Evolutionary conservation across 2,329 filamentous ascomycete species (phyloP).

Genomic region (Coniochaeta sp.): DNA sequence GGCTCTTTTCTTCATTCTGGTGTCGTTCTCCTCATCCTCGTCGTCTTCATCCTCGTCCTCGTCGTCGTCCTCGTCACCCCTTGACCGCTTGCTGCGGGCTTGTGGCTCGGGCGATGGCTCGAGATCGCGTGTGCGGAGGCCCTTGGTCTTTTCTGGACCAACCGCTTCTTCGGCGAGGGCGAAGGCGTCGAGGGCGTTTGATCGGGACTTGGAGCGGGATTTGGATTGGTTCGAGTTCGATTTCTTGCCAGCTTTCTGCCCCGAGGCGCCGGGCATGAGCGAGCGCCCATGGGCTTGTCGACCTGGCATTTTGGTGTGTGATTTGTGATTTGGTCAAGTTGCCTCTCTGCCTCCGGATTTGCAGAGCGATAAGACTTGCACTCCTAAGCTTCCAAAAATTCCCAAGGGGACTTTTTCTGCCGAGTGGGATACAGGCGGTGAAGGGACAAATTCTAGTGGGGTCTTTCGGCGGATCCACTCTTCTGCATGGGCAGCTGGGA

Average conservation of each 20-base stretch:
- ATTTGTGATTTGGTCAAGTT: neutral
- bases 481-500: neutral
- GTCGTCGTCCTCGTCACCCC: constrained; percentile 37
- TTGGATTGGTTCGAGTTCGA: constrained; percentile 27
- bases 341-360: neutral
- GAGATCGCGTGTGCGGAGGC: constrained; percentile 36
- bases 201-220: constrained; percentile 40
- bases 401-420: constrained; percentile 7
- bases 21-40: constrained; percentile 57
- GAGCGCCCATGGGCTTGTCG: constrained; percentile 51
- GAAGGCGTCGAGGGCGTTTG: constrained; percentile 49
- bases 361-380: neutral
- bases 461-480: neutral
- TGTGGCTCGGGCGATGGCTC: constrained; percentile 36
- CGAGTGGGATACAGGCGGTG: constrained; percentile 12
- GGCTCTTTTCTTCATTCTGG: constrained; percentile 27
- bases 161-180: constrained; percentile 48
- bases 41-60: constrained; percentile 52
- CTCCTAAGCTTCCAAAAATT: neutral
- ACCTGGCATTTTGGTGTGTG: constrained; percentile 38
- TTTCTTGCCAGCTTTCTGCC: constrained; percentile 12
- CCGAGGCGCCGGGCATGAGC: constrained; percentile 26
- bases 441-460: constrained; percentile 2
- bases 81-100: constrained; percentile 29
- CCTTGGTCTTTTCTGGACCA: constrained; percentile 26